Conservation (phyloP, 2,329 filamentous ascomycete species). For the Cercospora brassicicola region DNA sequence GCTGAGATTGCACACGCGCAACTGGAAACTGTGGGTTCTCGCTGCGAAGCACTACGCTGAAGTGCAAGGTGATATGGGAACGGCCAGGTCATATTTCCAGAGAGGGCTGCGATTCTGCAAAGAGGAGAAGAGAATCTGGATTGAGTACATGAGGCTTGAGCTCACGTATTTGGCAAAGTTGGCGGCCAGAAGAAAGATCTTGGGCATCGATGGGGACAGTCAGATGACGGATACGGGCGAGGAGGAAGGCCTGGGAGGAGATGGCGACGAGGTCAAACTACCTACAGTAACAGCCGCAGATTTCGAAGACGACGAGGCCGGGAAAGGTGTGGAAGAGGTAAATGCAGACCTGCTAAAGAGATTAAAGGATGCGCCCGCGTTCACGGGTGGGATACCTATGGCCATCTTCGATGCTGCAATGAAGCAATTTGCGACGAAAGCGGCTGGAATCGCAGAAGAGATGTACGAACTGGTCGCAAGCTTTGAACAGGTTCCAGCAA, state of each 20-base stretch:
- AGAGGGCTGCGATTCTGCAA: constrained; percentile 88
- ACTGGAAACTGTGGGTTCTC: constrained; percentile 79
- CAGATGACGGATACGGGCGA: constrained; percentile 45
- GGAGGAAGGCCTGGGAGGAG: constrained; percentile 42
- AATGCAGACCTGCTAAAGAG: constrained; percentile 61
- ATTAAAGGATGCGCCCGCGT: constrained; percentile 70
- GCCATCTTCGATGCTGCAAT: constrained; percentile 86
- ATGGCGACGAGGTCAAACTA: constrained; percentile 59
- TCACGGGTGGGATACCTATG: constrained; percentile 89
- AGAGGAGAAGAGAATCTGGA: constrained; percentile 70
- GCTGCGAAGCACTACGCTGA: constrained; percentile 78
- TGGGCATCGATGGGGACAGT: constrained; percentile 60
- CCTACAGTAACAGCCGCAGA: constrained; percentile 64
- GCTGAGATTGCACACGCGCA: constrained; percentile 80
- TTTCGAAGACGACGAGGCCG: constrained; percentile 46
- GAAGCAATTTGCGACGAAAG: constrained; percentile 70
- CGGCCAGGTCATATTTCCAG: constrained; percentile 82
- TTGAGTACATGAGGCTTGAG: constrained; percentile 87
- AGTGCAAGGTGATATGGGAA: constrained; percentile 79
- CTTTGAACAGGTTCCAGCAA: constrained; percentile 67
- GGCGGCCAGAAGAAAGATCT: constrained; percentile 67
- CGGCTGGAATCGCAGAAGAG: constrained; percentile 62
- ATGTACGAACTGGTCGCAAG: constrained; percentile 79
- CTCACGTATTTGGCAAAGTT: constrained; percentile 88
- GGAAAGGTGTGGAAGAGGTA: constrained; percentile 52